These are phyloP conservation scores for Jamesozyma piceae DNA, from an alignment of 805 yeast genomes.

Conservation along the genomic window DNA sequence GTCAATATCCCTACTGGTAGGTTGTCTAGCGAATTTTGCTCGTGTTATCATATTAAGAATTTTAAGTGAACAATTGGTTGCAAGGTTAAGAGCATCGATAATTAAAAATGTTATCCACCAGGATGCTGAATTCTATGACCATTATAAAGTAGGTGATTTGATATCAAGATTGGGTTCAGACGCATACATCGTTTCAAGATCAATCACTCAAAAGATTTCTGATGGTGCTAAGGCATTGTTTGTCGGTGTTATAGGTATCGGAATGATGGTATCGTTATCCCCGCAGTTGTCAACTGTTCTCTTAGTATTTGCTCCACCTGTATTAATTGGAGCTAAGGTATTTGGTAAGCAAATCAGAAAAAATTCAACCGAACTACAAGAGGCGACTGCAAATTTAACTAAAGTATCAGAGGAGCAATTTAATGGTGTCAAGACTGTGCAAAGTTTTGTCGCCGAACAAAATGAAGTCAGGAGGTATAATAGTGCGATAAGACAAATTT, in stretches of 20 bases:
- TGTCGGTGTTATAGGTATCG: conserved; percentile 74
- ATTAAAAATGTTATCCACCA: conserved; percentile 73
- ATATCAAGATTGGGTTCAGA: conserved; percentile 85
- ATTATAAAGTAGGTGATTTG: conserved; percentile 89
- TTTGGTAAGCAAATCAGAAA: conserved; percentile 76
- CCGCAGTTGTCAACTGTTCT: conserved; percentile 73
- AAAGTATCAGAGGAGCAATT: conserved; percentile 90
- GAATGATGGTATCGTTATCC: conserved; percentile 85
- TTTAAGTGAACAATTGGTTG: conserved; percentile 80
- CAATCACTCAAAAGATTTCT: conserved; percentile 82
- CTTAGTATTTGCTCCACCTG: conserved; percentile 71
- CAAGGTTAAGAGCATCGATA: conserved; percentile 68
- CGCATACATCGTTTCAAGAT: conserved; percentile 78
- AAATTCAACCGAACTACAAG: conserved; percentile 71
- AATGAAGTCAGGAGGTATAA: conserved; percentile 72
- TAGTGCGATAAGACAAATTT: conserved; percentile 54
- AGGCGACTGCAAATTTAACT: conserved; percentile 76
- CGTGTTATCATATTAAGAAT: conserved; percentile 44
- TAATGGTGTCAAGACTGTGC: conserved; percentile 80
- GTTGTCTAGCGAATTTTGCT: conserved; percentile 65
- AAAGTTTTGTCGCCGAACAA: conserved; percentile 81
- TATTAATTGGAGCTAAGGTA: conserved; percentile 63
- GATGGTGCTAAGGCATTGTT: conserved; percentile 82
- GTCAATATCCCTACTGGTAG: conserved; percentile 49
- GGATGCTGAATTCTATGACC: conserved; percentile 88